These are phyloP conservation scores for Suillus hirtellus DNA, from an alignment of 768 basidiomycete species.

Conservation along the genomic window DNA sequence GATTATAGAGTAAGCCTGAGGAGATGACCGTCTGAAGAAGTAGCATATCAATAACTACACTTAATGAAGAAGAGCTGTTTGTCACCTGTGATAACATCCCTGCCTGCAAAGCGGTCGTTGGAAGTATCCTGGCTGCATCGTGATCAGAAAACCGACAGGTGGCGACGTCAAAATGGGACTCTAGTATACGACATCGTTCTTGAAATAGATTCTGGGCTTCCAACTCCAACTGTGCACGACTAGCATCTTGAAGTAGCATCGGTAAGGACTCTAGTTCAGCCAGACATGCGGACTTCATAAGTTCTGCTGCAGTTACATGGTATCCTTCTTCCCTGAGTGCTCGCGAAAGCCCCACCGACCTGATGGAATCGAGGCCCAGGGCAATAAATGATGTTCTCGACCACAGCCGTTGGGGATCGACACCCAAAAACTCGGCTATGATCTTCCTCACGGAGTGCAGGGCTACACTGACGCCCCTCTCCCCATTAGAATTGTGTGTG, in stretches of 20 bases:
- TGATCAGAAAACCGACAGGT: constrained; percentile 21
- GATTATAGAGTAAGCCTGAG: constrained; percentile 32
- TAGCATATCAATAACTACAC: neutral
- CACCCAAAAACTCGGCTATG: constrained; percentile 21
- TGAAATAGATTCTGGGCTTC: constrained; percentile 11
- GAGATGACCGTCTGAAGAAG: constrained; percentile 30
- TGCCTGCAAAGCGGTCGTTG: constrained; percentile 45
- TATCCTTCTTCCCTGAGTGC: constrained; percentile 35
- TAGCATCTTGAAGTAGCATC: neutral
- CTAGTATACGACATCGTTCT: constrained; percentile 6
- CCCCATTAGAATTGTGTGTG: constrained; percentile 1
- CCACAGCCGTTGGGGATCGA: constrained; percentile 17
- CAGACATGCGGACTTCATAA: constrained; percentile 30
- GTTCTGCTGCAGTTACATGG: constrained; percentile 35
- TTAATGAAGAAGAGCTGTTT: neutral
- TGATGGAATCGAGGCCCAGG: constrained; percentile 49
- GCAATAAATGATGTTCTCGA: constrained; percentile 40
- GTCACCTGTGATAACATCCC: constrained; percentile 52
- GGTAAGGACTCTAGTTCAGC: constrained; percentile 9
- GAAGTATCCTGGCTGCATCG: constrained; percentile 38
- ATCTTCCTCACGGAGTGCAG: constrained; percentile 17
- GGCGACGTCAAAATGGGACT: constrained; percentile 14
- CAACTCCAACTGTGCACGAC: neutral
- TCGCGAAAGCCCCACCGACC: constrained; percentile 44
- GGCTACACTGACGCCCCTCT: constrained; percentile 1